These are phyloP conservation scores for Verbascum thapsus DNA, from an alignment of 257 asterid genomes.

Conservation along the genomic window DNA sequence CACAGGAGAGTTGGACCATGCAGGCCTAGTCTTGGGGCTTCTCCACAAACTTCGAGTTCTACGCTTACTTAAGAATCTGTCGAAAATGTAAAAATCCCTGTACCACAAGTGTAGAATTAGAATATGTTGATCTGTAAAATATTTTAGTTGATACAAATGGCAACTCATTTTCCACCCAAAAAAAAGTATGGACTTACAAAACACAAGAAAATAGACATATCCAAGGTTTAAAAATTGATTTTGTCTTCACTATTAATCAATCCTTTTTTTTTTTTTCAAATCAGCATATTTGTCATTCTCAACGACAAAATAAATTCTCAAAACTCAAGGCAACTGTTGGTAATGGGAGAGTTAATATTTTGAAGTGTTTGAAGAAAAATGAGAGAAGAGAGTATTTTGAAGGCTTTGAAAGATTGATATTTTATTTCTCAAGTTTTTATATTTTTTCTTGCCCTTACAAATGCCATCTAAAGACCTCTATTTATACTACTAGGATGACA, in stretches of 20 bases:
- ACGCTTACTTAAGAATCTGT: conserved; percentile 58
- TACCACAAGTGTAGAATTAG: conserved; percentile 25
- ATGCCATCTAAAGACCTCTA: too few relatives aligned
- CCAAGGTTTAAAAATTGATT: background rate
- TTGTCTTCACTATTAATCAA: background rate
- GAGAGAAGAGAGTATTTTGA: too few relatives aligned
- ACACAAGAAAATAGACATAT: conserved; percentile 14
- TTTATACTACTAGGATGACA: too few relatives aligned
- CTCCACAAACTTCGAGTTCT: conserved; percentile 43
- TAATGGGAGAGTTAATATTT: too few relatives aligned
- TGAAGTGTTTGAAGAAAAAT: too few relatives aligned
- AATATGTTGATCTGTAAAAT: conserved; percentile 13
- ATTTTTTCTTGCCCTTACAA: too few relatives aligned
- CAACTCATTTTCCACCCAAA: background rate
- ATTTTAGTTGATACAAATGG: background rate
- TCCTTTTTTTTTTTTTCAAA: background rate
- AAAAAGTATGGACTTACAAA: background rate
- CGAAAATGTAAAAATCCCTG: conserved; percentile 51
- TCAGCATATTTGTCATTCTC: background rate
- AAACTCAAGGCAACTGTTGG: conserved; percentile 19
- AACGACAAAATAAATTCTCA: background rate
- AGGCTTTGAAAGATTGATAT: too few relatives aligned
- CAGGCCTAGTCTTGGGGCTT: conserved; percentile 45
- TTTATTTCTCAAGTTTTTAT: too few relatives aligned
- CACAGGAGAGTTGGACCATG: conserved; percentile 48